phyloP scores from a whole-genome alignment of 495 filamentous ascomycete genomes.

The Niebla homalea region DNA sequence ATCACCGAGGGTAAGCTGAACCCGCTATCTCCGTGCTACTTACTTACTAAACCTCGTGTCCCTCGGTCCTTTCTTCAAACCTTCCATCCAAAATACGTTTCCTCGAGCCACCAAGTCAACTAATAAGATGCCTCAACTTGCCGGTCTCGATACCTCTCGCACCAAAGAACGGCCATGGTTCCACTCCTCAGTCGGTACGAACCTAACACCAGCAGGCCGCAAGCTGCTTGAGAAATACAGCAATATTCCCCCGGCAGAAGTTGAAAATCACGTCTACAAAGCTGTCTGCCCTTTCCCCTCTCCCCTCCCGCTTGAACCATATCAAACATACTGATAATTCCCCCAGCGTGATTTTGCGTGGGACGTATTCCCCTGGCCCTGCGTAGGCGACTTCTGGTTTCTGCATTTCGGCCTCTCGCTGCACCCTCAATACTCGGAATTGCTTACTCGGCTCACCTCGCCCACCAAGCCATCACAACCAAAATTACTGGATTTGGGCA shows the following conservation, averaged over 20 bases:
- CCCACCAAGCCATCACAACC: not conserved
- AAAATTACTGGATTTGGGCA: conserved; percentile 9
- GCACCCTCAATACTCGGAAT: conserved; percentile 1
- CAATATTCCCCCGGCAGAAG: conserved; percentile 4
- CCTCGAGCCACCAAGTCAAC: too few relatives aligned
- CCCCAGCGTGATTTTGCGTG: conserved; percentile 6
- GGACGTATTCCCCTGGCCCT: conserved; percentile 17
- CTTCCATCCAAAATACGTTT: too few relatives aligned
- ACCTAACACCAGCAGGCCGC: conserved; percentile 1
- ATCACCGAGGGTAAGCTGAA: too few relatives aligned
- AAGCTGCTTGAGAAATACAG: conserved; percentile 12
- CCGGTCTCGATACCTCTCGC: not conserved
- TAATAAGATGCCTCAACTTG: too few relatives aligned
- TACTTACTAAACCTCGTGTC: too few relatives aligned
- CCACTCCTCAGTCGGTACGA: not conserved
- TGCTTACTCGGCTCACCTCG: conserved; percentile 3
- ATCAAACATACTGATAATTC: not conserved
- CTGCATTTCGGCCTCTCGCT: conserved; percentile 12
- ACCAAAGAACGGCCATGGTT: conserved; percentile 3
- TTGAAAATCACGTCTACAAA: conserved; percentile 3
- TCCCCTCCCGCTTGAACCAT: not conserved
- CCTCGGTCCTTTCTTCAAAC: too few relatives aligned
- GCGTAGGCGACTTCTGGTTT: conserved; percentile 27
- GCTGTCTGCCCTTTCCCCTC: not conserved
- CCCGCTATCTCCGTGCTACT: too few relatives aligned